Evolutionary conservation across 495 filamentous ascomycete genomes (phyloP), one percentile per base, ranked within the genome.

Genomic region (Hyaloscypha finlandica): DNA sequence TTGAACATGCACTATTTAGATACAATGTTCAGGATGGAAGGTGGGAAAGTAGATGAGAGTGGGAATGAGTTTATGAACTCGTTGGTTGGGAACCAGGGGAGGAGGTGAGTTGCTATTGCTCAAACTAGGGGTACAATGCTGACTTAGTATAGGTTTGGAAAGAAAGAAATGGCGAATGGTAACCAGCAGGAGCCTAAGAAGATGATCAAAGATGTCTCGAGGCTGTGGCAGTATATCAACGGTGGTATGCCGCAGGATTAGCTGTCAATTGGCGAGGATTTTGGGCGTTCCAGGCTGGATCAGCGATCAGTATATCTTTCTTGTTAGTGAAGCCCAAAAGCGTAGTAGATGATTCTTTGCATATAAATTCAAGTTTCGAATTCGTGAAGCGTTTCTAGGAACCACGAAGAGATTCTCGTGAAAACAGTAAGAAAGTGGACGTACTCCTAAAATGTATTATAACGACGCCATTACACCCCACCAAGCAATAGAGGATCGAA

Each of bases 1-100:
- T 22, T 70, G 30, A 67, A 67, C 37, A 63, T 66, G 68, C 68
- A 70, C 54, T 70, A 70, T 52, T n/a, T 70, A 20, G 64, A 63
- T 54, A 55, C 20, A 1, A 67, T 67, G 68, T 70, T 70, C 33
- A 45, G 37, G 6, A 66, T 52, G 61, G 63, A 31, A 16, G 32
- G 62, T 58, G 67, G 67, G 25, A 61, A 45, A 58, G 67, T 69
- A 20, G 58, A 61, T 42, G 65, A 67, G 48, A 58, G 65, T 19
- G 67, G 67, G 1, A 69, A 69, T 61, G 33, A 16, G 16, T 69
- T 69, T 35, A 65, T 69, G 67, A 61, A 69, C 31, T 65, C 42
- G 8, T 12, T 42, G 22, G 51, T 56, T 42, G 48, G 42, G 14
- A 63, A 16, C 12, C 12, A 20, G 19, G 11, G 4, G 4, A 48